Evolutionary conservation across 768 basidiomycete genomes (phyloP).

Genomic region (Amyloporia xantha): DNA sequence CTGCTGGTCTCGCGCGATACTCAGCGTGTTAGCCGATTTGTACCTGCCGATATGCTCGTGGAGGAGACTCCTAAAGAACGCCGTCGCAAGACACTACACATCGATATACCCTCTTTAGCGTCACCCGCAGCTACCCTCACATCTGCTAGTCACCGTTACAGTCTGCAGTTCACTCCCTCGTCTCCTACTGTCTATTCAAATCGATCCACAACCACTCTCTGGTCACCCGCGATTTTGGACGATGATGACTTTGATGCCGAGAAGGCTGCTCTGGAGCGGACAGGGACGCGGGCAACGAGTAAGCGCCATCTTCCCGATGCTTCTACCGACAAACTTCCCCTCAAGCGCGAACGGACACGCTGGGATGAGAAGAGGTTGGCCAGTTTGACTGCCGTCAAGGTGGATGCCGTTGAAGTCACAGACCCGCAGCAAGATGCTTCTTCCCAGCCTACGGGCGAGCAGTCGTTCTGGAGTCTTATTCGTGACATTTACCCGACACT

Average conservation of each 20-base stretch:
- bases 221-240: conserved; percentile 21
- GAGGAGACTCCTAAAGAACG: conserved; percentile 12
- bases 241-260: conserved; percentile 40
- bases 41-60: conserved; percentile 18
- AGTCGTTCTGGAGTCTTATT: conserved; percentile 41
- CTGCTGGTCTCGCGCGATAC: conserved; percentile 20
- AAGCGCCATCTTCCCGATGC: conserved; percentile 11
- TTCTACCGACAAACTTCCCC: not conserved
- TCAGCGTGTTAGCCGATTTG: conserved; percentile 29
- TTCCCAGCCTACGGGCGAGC: conserved; percentile 14
- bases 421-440: conserved; percentile 21
- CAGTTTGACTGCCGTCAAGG: conserved; percentile 17
- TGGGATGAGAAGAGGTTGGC: conserved; percentile 24
- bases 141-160: conserved; percentile 34
- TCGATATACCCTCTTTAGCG: conserved; percentile 27
- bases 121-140: conserved; percentile 31
- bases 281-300: conserved; percentile 25
- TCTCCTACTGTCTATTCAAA: conserved; percentile 34
- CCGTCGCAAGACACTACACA: conserved; percentile 35
- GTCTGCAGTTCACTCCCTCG: conserved; percentile 62
- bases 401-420: conserved; percentile 18
- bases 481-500: conserved; percentile 60
- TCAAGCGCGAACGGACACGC: conserved; percentile 27
- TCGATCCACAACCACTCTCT: conserved; percentile 20
- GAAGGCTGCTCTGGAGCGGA: conserved; percentile 26